Base-by-base conservation (phyloP, 1,284 basidiomycete species). In the Phellinidium pouzarii region DNA sequence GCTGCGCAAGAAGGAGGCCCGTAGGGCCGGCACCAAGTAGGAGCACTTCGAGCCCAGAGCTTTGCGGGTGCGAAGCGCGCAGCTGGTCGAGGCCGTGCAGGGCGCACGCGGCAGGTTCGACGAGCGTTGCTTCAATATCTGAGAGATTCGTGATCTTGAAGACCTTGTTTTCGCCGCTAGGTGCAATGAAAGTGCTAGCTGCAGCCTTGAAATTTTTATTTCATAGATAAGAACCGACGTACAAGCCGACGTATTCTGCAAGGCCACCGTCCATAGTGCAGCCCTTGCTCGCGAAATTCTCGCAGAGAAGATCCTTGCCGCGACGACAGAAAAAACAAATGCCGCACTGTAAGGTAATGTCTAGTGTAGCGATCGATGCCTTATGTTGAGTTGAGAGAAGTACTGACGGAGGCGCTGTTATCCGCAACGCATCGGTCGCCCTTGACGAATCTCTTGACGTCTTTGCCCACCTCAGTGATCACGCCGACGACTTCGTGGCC, bases 61-160 rank as follows among this genome's bases (percentile, higher is more conserved):
- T 71, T 58, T 72, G 20, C 27, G 52, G 37, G 11, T 34, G 37
- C 20, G 46, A 26, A 12, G 23, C 66, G 25, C 44, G 34, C 54
- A 83, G 72, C 64, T 79, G 76, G 68, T 83, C 80, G 57, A 81
- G 70, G 22, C 79, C 80, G 66, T 83, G 80, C 36, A 83, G 73
- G 22, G 79, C 79, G 63, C 80, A 83, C 42, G 79, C 76, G 3
- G 79, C 77, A 36, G 79, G 79, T 64, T 82, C 80, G 54, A 82
- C 67, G 3, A 83, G 70, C 9, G 77, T 79, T 2, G 79, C 76
- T 61, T 82, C 78, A 62, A 79, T 75, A 63, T 82, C 78, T 6
- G 75, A 70, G 50, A 82, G 69, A 66, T 82, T 79, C 58, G 78
- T 64, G 68, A 82, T 78, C 65, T 76, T 76, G 73, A 77, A 82